A percentile compares a stretch with the other conserved stretches of the same genome.
phyloP scores from a whole-genome alignment of 305 asterid species.

The Fraxinus nigra region DNA sequence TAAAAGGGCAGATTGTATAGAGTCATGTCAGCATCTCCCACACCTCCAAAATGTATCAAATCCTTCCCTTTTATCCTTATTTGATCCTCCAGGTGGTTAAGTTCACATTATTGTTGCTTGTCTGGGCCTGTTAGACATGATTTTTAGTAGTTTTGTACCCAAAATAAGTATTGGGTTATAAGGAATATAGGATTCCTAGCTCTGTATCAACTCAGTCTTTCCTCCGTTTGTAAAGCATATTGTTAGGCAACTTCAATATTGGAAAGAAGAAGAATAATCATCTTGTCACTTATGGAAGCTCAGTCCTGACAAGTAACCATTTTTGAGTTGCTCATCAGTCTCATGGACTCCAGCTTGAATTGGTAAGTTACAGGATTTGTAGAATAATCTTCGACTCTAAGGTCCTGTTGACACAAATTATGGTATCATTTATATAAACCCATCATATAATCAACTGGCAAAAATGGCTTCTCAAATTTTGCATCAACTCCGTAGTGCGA shows the following conservation, averaged over 20 bases:
- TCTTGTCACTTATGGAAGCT: neutral
- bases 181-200: neutral
- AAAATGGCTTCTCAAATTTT: neutral
- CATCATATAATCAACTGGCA: neutral
- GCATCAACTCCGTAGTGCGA: neutral
- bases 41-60: neutral
- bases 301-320: neutral
- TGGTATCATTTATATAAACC: neutral
- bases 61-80: neutral
- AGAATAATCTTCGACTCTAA: neutral
- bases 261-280: neutral
- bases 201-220: neutral
- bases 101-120: neutral
- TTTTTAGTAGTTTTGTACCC: neutral
- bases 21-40: neutral
- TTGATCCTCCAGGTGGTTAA: neutral
- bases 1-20: neutral
- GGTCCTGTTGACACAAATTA: neutral
- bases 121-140: neutral
- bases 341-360: neutral
- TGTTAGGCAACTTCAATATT: neutral
- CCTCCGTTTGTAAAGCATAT: neutral
- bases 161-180: neutral
- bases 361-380: neutral
- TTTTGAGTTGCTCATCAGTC: neutral